Evolutionary conservation across 2,329 filamentous ascomycete genomes (phyloP), one percentile per base, ranked within the genome.

Genomic region (Aspergillus brasiliensis): DNA sequence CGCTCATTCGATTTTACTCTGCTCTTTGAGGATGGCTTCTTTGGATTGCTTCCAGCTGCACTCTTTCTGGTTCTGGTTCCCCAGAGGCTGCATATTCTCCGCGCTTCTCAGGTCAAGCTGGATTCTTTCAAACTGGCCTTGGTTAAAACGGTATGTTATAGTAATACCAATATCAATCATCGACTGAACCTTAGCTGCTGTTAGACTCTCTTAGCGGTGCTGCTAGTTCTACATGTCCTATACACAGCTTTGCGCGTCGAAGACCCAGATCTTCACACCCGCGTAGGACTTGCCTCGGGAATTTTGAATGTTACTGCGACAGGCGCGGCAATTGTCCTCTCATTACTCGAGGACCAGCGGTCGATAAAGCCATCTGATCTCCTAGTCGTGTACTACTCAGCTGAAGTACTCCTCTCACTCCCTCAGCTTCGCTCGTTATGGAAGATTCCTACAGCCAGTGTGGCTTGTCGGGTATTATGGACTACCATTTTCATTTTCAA

Each of bases 1-100:
- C 67, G 65, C 2, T 7, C 56, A 1, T 75, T 75, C 54, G 74
- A 75, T 51, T 75, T 76, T 58, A 75, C 69, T 13, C 56, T 72
- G 10, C 61, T 72, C 8, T 75, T 74, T 44, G 71, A 75, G 49
- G 69, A 75, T 51, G 65, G 61, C 10, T 63, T 74, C 27, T 65
- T 73, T 23, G 62, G 61, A 3, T 58, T 68, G 15, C 47, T 67
- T 10, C 70, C 67, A 17, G 61, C 65, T 8, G 61, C 64, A 2
- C 25, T 73, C 8, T 67, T 71, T 11, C 59, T 72, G 8, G 5
- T 60, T 17, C 19, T 57, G 10, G n/a, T 69, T 10, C 48, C 62
- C 4, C 58, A 63, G 15, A 62, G 62, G 15, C 56, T 65, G 8
- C 60, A 57, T 65, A 15, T 31, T 49, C 60, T 72, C 60, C 56